phyloP scores from a whole-genome alignment of 352 stramenopile species.

The Phytophthora niederhauseri region DNA sequence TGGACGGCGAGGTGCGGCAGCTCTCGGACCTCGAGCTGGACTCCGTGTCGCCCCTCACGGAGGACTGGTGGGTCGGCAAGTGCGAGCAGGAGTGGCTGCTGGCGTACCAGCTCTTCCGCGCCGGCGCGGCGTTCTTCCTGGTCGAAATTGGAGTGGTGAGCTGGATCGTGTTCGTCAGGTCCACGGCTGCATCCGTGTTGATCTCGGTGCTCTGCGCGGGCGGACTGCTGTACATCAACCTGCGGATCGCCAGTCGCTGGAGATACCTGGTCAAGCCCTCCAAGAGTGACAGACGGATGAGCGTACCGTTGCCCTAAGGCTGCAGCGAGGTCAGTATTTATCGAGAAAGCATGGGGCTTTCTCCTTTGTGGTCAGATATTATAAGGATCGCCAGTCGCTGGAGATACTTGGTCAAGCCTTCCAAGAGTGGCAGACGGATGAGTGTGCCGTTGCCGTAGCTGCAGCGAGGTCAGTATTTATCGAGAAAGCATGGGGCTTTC shows the following conservation, averaged over 20 bases:
- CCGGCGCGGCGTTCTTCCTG: slow-evolving; percentile 66
- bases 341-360: background rate
- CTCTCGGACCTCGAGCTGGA: slow-evolving; percentile 67
- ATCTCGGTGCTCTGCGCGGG: slow-evolving; percentile 58
- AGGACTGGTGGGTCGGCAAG: slow-evolving; percentile 65
- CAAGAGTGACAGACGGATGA: slow-evolving; percentile 29
- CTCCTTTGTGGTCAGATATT: background rate
- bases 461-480: slow-evolving; percentile 18
- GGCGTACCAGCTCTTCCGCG: slow-evolving; percentile 70
- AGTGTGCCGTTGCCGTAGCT: slow-evolving; percentile 30
- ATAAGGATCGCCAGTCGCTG: slow-evolving; percentile 73
- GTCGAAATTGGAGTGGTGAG: slow-evolving; percentile 58
- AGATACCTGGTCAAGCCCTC: slow-evolving; percentile 73
- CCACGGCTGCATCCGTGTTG: slow-evolving; percentile 38
- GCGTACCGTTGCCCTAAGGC: slow-evolving; percentile 29
- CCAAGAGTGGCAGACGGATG: slow-evolving; percentile 28
- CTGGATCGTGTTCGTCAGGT: slow-evolving; percentile 68
- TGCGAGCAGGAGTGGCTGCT: slow-evolving; percentile 81
- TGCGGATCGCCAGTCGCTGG: slow-evolving; percentile 73
- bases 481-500: background rate
- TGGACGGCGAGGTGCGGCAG: slow-evolving; percentile 66
- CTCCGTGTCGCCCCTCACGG: slow-evolving; percentile 66
- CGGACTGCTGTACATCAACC: slow-evolving; percentile 68
- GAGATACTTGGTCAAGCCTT: slow-evolving; percentile 75
- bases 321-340: slow-evolving; percentile 16